These are phyloP conservation scores for Diaporthe citri DNA, from an alignment of 2,329 filamentous ascomycete species.

Conservation along the genomic window DNA sequence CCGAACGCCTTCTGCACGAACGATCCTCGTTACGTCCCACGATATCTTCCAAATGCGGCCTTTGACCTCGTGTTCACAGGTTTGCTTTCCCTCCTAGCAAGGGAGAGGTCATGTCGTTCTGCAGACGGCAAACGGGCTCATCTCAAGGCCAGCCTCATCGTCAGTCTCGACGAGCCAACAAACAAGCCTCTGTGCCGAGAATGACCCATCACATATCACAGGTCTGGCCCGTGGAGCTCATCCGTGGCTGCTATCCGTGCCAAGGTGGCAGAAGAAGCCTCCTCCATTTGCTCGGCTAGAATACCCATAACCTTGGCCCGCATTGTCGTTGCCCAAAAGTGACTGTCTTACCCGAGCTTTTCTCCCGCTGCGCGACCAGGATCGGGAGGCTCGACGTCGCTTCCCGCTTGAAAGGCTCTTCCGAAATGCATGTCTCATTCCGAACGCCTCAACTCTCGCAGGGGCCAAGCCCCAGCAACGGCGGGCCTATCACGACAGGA, in stretches of 20 bases:
- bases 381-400: conserved; percentile 38
- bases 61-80: neutral
- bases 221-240: neutral
- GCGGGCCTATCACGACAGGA: neutral
- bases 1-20: neutral
- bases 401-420: conserved; percentile 35
- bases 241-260: neutral
- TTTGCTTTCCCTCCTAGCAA: neutral
- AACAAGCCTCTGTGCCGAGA: neutral
- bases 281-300: conserved; percentile 24
- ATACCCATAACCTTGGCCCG: conserved; percentile 27
- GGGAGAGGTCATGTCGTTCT: neutral
- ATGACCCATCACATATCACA: conserved; percentile 22
- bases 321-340: conserved; percentile 15
- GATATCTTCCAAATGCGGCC: neutral
- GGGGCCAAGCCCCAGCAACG: neutral
- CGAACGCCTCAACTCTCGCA: conserved; percentile 8
- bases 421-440: conserved; percentile 39
- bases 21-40: neutral
- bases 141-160: neutral
- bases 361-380: conserved; percentile 23
- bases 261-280: neutral
- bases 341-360: conserved; percentile 36
- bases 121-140: no score
- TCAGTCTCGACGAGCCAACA: neutral